A percentile compares a stretch with the other conserved stretches of the same genome.
Evolutionary conservation across 306 rosid species (phyloP).

Genomic region (Sicyos edulis): DNA sequence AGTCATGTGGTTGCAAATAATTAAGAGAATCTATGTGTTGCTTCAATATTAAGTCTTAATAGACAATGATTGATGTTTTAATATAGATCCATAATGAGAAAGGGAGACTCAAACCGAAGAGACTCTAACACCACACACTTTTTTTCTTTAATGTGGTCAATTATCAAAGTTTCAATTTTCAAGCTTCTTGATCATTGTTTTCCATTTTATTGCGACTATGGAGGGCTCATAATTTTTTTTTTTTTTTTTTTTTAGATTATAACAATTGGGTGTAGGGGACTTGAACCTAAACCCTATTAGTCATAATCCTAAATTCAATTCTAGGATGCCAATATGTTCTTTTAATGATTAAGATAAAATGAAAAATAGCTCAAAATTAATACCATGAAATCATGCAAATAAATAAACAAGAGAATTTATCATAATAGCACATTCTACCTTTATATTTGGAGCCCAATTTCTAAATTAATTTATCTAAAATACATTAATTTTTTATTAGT

Average conservation of each 20-base stretch:
- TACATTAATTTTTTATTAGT: too few relatives aligned
- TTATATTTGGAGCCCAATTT: too few relatives aligned
- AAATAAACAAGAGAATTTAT: not conserved
- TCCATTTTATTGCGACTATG: too few relatives aligned
- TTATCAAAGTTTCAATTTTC: not conserved
- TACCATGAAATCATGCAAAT: not conserved
- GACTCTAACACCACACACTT: not conserved
- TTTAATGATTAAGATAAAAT: not conserved
- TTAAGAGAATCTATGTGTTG: slow-evolving; percentile 6
- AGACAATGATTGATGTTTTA: slow-evolving; percentile 5
- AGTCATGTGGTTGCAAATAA: not conserved
- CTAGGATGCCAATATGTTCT: not conserved
- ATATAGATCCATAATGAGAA: not conserved
- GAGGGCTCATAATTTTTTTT: not conserved
- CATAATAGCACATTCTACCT: too few relatives aligned
- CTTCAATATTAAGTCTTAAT: not conserved
- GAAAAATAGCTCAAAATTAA: not conserved
- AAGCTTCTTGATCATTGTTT: not conserved
- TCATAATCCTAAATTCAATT: not conserved
- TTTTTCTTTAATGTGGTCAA: not conserved
- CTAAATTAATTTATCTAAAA: too few relatives aligned
- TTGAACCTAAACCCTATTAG: too few relatives aligned
- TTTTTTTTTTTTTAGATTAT: too few relatives aligned
- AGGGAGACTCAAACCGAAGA: not conserved
- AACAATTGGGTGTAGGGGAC: too few relatives aligned